phyloP scores from a whole-genome alignment of 1,284 basidiomycete genomes.

The Marasmius tenuissimus region DNA sequence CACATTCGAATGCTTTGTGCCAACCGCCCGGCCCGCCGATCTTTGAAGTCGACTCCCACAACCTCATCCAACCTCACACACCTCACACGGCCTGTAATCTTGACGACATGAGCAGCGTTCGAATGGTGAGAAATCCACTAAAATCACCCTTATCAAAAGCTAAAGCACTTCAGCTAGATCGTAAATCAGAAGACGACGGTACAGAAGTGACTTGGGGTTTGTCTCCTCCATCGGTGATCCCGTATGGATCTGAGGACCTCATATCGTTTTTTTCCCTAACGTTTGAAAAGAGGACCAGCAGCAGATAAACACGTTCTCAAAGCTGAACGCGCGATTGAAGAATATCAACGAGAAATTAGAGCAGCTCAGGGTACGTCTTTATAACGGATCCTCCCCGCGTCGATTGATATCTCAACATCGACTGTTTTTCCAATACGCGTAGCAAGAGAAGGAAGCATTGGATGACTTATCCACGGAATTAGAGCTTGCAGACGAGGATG shows the following conservation, averaged over 20 bases:
- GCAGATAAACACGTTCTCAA: slow-evolving; percentile 90
- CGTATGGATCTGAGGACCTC: not conserved
- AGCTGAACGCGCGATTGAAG: slow-evolving; percentile 80
- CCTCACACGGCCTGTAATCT: not conserved
- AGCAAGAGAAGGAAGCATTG: slow-evolving; percentile 92
- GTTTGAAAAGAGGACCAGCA: slow-evolving; percentile 85
- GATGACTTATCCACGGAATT: slow-evolving; percentile 88
- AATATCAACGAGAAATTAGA: slow-evolving; percentile 75
- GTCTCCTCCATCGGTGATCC: slow-evolving; percentile 22
- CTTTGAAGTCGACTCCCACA: too few species aligned
- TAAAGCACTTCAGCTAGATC: slow-evolving; percentile 52
- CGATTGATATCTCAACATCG: not conserved
- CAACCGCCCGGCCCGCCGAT: too few species aligned
- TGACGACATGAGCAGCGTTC: not conserved
- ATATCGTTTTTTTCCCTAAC: not conserved
- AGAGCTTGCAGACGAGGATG: slow-evolving; percentile 86
- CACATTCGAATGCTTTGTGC: too few species aligned
- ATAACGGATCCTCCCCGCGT: not conserved
- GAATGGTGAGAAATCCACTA: not conserved
- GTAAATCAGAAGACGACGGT: slow-evolving; percentile 81
- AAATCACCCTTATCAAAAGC: not conserved
- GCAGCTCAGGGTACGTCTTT: slow-evolving; percentile 59
- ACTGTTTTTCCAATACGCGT: not conserved
- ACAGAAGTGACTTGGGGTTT: slow-evolving; percentile 92
- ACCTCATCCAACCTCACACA: not conserved